These are phyloP conservation scores for Earliella scabrosa DNA, from an alignment of 1,284 basidiomycete species.

Conservation along the genomic window DNA sequence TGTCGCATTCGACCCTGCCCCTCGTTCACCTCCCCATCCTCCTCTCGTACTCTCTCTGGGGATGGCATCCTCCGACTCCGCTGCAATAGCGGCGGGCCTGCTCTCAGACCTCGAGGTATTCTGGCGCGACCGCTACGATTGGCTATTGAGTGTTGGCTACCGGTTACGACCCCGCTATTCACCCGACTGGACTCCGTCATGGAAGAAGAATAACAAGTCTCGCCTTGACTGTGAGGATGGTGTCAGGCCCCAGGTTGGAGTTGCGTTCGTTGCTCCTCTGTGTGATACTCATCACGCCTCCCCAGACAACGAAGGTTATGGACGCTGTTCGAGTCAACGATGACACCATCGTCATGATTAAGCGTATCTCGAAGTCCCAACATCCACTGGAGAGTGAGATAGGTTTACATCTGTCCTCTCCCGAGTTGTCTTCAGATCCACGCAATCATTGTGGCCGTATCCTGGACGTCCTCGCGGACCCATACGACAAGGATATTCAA, in stretches of 20 bases:
- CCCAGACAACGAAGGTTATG: not conserved
- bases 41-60: too few relatives aligned
- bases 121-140: slow-evolving; percentile 15
- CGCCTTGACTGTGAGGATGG: not conserved
- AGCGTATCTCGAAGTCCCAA: slow-evolving; percentile 12
- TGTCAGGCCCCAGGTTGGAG: not conserved
- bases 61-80: too few relatives aligned
- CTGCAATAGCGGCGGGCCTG: too few relatives aligned
- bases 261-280: too few relatives aligned
- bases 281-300: too few relatives aligned
- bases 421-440: not conserved
- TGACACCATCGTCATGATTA: slow-evolving; percentile 27
- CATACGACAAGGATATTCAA: not conserved
- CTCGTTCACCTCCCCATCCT: too few relatives aligned
- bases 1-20: too few relatives aligned
- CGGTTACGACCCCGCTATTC: slow-evolving; percentile 9
- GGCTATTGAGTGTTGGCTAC: slow-evolving; percentile 12
- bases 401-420: slow-evolving; percentile 7
- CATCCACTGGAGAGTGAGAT: slow-evolving; percentile 26
- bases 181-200: not conserved
- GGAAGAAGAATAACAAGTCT: not conserved
- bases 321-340: slow-evolving; percentile 33
- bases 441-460: slow-evolving; percentile 24
- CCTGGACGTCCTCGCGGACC: not conserved
- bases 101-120: not conserved